These are phyloP conservation scores for Sophora flavescens DNA, from an alignment of 306 rosid species.

Conservation along the genomic window DNA sequence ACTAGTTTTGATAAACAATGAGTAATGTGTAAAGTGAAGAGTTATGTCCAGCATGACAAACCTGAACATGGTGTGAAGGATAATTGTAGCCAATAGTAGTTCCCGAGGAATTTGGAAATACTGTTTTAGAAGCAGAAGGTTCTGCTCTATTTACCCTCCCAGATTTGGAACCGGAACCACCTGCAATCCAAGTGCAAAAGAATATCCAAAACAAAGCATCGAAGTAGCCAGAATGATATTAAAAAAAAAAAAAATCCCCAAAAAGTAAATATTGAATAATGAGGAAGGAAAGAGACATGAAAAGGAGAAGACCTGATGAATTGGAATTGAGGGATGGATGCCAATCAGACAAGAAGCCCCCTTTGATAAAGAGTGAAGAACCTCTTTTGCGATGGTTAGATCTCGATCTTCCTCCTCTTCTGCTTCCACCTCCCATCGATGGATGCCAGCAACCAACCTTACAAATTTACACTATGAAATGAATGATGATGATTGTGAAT, in stretches of 20 bases:
- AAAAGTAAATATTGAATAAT: neutral
- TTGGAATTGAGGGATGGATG: constrained; percentile 41
- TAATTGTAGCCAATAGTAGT: constrained; percentile 69
- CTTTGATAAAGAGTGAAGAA: constrained; percentile 69
- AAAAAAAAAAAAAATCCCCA: neutral
- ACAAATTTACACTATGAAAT: too few species aligned
- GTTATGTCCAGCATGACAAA: constrained; percentile 41
- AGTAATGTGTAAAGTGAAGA: neutral
- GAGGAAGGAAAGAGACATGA: too few species aligned
- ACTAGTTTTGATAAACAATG: neutral
- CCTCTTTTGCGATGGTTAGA: constrained; percentile 53
- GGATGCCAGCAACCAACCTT: neutral
- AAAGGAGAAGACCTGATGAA: constrained; percentile 61
- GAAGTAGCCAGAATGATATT: constrained; percentile 20
- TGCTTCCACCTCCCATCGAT: constrained; percentile 83
- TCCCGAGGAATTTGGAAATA: constrained; percentile 42
- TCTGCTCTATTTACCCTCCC: constrained; percentile 53
- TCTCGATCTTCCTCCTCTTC: constrained; percentile 51
- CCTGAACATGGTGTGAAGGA: constrained; percentile 68
- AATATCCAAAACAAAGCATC: constrained; percentile 41
- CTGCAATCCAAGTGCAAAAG: constrained; percentile 55
- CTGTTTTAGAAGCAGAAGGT: constrained; percentile 58
- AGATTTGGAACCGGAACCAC: constrained; percentile 63
- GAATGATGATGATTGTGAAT: too few species aligned
- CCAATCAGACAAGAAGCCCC: constrained; percentile 86